Base-by-base conservation (phyloP, 257 asterid species). In the Knoxia roxburghii region DNA sequence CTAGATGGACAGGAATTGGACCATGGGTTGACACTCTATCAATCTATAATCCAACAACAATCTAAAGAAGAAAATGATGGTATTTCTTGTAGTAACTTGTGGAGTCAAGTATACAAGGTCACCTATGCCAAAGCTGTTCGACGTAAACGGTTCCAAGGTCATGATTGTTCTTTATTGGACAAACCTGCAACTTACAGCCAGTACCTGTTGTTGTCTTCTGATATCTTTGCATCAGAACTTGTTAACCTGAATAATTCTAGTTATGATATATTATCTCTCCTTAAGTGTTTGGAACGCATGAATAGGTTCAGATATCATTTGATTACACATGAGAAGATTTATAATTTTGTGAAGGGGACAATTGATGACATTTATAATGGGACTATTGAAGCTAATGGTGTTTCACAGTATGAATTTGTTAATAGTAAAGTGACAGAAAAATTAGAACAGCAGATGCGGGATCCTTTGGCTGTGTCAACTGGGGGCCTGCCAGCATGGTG, bases 401-500 rank as follows among this genome's bases (percentile, higher is more conserved):
- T 84, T 48, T 71, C 84, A 68, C 88, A 83, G 63, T 75, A 66
- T 63, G 98, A 94, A 73, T 94, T 94, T 73, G 93, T 81, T 48
- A 94, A 77, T 80, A 76, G 77, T 63, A 94, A 87, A 75, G 69
- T 94, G 74, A 90, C 96, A 24, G 98, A 90, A 69, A 94, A 94
- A 77, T 83, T 94, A 29, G 95, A 94, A 75, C 99, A 84, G 85
- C 96, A 90, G 80, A 79, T 94, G 86, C 82, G 84, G 76, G 95
- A 90, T 60, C 89, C 91, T 49, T 72, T 80, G 80, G 82, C 85
- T 49, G 84, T 84, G 64, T 84, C 90, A 49, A 78, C 67, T 65
- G 97, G 97, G 75, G 85, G 87, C 67, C 74, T 94, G 89, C 99
- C 96, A 71, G 76, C 89, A 20, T 94, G 99, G 99, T 90, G 95